These are phyloP conservation scores for Crithidia thermophila DNA, from an alignment of 208 protist species.

Conservation along the genomic window DNA sequence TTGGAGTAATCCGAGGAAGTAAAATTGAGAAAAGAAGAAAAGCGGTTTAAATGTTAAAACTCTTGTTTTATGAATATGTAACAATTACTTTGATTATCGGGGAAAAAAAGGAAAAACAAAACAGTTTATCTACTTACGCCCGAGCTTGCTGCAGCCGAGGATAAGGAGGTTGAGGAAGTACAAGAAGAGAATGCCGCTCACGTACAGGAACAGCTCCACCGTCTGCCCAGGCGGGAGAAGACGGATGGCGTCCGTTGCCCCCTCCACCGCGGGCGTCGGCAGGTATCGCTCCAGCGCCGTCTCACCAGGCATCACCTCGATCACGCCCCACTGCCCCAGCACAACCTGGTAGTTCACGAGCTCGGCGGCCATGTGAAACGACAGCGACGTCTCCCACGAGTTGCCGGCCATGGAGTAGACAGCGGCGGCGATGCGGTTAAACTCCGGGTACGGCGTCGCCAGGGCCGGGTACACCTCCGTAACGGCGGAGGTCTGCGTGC, in stretches of 20 bases:
- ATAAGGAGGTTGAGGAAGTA: conserved; percentile 64
- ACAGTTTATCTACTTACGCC: conserved; percentile 6
- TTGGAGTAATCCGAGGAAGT: too few relatives aligned
- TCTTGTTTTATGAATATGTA: too few relatives aligned
- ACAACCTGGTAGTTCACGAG: conserved; percentile 59
- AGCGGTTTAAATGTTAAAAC: too few relatives aligned
- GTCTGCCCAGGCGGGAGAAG: conserved; percentile 50
- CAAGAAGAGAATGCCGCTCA: conserved; percentile 43
- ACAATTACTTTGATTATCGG: too few relatives aligned
- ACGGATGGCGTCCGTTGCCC: conserved; percentile 51
- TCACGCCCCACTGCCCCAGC: conserved; percentile 47
- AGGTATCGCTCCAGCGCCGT: conserved; percentile 51
- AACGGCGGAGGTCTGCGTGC: conserved; percentile 8
- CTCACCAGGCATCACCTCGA: conserved; percentile 55
- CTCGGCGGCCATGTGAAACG: conserved; percentile 30
- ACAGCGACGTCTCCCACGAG: conserved; percentile 35
- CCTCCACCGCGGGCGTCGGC: conserved; percentile 47
- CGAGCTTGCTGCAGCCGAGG: conserved; percentile 52
- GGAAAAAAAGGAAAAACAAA: too few relatives aligned
- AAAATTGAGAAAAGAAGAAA: too few relatives aligned
- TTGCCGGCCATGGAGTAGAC: conserved; percentile 32
- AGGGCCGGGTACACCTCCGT: conserved; percentile 35
- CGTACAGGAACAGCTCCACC: conserved; percentile 53
- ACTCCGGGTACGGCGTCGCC: conserved; percentile 35
- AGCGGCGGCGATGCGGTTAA: conserved; percentile 39